phyloP scores from a whole-genome alignment of 1,284 basidiomycete species.

The Fomitopsis betulina region DNA sequence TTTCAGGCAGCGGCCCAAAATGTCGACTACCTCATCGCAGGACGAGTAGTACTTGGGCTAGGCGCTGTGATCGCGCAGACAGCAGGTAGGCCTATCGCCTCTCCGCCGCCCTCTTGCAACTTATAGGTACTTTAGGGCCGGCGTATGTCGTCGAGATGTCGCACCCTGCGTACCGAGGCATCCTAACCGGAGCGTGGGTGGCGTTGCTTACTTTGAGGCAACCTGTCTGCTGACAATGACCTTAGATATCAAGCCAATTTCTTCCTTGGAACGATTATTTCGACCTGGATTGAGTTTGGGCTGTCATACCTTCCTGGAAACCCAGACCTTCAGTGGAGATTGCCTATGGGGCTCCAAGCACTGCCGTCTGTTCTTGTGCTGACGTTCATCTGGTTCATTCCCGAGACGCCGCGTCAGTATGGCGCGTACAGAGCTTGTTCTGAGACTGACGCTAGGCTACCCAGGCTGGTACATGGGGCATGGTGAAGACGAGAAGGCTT shows the following conservation, averaged over 20 bases:
- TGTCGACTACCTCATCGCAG: slow-evolving; percentile 23
- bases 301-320: slow-evolving; percentile 15
- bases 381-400: slow-evolving; percentile 20
- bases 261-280: slow-evolving; percentile 20
- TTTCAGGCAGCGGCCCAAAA: slow-evolving; percentile 17
- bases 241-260: slow-evolving; percentile 16
- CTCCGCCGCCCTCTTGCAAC: background rate
- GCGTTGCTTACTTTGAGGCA: background rate
- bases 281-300: slow-evolving; percentile 21
- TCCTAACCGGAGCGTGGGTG: slow-evolving; percentile 17
- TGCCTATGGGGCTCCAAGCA: slow-evolving; percentile 19
- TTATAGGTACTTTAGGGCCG: slow-evolving; percentile 19
- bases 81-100: slow-evolving; percentile 18
- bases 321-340: slow-evolving; percentile 18
- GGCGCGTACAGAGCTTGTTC: background rate
- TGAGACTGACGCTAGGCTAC: background rate
- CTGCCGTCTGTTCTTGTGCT: slow-evolving; percentile 18
- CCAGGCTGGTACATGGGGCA: slow-evolving; percentile 25
- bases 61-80: slow-evolving; percentile 28
- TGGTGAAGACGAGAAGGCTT: slow-evolving; percentile 21
- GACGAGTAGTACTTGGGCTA: slow-evolving; percentile 32
- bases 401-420: slow-evolving; percentile 22
- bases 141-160: slow-evolving; percentile 41
- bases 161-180: slow-evolving; percentile 34
- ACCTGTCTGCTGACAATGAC: background rate